A percentile compares a stretch with the other conserved stretches of the same genome.
These are phyloP conservation scores for Globisporangium acanthophoron DNA, from an alignment of 352 stramenopile genomes.

Conservation along the genomic window DNA sequence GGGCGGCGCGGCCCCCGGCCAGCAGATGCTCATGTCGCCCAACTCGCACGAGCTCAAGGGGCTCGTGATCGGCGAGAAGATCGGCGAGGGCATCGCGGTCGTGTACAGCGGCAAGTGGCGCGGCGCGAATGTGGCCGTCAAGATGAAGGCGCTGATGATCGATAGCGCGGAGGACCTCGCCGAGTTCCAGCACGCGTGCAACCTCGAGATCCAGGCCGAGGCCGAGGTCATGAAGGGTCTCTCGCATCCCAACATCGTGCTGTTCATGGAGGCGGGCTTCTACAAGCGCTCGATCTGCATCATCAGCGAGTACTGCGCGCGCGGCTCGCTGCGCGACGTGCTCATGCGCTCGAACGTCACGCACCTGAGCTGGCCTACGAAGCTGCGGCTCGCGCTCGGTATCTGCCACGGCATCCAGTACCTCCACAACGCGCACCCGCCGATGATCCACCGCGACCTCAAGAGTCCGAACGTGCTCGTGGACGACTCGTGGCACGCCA, in stretches of 20 bases:
- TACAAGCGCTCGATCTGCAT: conserved; percentile 90
- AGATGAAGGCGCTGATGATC: conserved; percentile 85
- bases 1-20: not conserved
- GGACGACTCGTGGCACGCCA: conserved; percentile 85
- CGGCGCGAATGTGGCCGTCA: conserved; percentile 94
- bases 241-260: conserved; percentile 82
- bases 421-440: conserved; percentile 84
- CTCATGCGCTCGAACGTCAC: conserved; percentile 73
- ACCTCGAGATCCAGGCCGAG: conserved; percentile 80
- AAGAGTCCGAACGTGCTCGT: conserved; percentile 90
- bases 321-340: conserved; percentile 94
- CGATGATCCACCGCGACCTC: conserved; percentile 89
- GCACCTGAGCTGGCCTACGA: conserved; percentile 76
- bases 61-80: conserved; percentile 78
- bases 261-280: conserved; percentile 87
- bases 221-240: conserved; percentile 77
- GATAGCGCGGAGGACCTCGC: conserved; percentile 55
- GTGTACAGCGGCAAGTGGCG: conserved; percentile 96
- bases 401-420: conserved; percentile 88
- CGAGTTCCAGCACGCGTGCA: conserved; percentile 79
- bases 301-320: conserved; percentile 93
- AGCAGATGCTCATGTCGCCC: conserved; percentile 47
- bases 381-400: conserved; percentile 67
- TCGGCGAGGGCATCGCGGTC: conserved; percentile 77
- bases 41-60: conserved; percentile 73